Evolutionary conservation across 2,329 filamentous ascomycete genomes (phyloP).

Genomic region (Colletotrichum limetticola): DNA sequence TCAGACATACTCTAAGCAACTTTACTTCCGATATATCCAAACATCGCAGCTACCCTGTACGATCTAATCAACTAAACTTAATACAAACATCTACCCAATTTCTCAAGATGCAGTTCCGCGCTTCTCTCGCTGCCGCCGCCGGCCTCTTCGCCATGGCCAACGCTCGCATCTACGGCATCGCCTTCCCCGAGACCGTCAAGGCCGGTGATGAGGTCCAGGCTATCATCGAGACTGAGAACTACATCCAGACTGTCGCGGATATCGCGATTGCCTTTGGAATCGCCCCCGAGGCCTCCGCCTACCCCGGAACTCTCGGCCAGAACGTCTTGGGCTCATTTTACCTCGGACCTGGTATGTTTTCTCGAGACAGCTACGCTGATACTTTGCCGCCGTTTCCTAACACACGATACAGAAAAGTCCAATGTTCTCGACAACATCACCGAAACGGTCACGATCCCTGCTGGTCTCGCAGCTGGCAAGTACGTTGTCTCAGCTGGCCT

Average conservation of each 20-base stretch:
- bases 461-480: constrained; percentile 34
- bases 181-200: constrained; percentile 51
- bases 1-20: not conserved
- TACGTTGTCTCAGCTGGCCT: constrained; percentile 42
- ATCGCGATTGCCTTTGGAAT: constrained; percentile 56
- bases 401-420: constrained; percentile 37
- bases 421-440: constrained; percentile 41
- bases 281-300: constrained; percentile 38
- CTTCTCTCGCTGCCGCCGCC: constrained; percentile 38
- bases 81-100: no score
- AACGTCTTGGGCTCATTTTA: constrained; percentile 43
- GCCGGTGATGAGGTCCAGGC: constrained; percentile 47
- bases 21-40: not conserved
- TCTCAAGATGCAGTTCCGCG: constrained; percentile 38
- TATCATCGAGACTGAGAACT: constrained; percentile 52
- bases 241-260: constrained; percentile 57
- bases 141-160: constrained; percentile 41
- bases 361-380: no score
- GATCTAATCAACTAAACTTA: not conserved
- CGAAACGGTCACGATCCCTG: constrained; percentile 41
- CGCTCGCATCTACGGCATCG: constrained; percentile 56
- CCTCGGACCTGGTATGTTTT: constrained; percentile 47
- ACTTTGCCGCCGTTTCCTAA: not conserved
- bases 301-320: constrained; percentile 43
- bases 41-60: not conserved